Base-by-base conservation (phyloP, 83 land plant genomes). In the Thuja plicata region DNA sequence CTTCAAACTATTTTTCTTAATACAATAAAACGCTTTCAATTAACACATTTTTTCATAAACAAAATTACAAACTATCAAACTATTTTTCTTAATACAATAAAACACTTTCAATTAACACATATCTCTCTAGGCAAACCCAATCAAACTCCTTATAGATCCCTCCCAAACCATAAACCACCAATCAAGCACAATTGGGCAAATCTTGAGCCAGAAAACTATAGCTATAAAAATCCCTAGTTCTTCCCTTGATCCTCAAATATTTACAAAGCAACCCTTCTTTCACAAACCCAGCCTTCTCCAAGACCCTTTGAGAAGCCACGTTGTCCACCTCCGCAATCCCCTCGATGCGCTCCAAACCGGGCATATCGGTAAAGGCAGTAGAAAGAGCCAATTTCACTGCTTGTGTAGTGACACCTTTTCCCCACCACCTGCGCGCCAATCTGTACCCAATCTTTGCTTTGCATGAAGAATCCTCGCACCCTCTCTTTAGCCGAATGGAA, bases 221-320 rank as follows among this genome's bases (percentile, higher is more conserved):
- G 55, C 93, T 89, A 38, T 92, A 92, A 48, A 86, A 81, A 73
- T 95, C 96, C 21, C 92, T 85, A 45, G 84, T 16, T 32, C 17
- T 90, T 3, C 97, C 95, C 92, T 93, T 94, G 43, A 81, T 0
- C 8, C 89, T 9, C 2, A 73, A 48, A 74, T 90, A 92, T 43
- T 87, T 94, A 82, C 90, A 87, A 62, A 92, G 83, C 84, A 94
- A 21, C 0, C 92, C 94, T 70, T 92, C 94, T 30, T 82, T 91
- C 0, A 52, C 73, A 73, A 94, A 93, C 40, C 97, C 98, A 34
- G 89, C 90, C 90, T 96, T 96, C 92, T 95, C 93, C 88, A 95
- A 46, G 17, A 94, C 95, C 30, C 94, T 90, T 79, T 91, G 93
- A 2, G 96, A 93, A 3, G 88, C 96, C 32, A 74, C 10, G 43